These are phyloP conservation scores for Harringtonia lauricola DNA, from an alignment of 2,329 filamentous ascomycete species.

Conservation along the genomic window DNA sequence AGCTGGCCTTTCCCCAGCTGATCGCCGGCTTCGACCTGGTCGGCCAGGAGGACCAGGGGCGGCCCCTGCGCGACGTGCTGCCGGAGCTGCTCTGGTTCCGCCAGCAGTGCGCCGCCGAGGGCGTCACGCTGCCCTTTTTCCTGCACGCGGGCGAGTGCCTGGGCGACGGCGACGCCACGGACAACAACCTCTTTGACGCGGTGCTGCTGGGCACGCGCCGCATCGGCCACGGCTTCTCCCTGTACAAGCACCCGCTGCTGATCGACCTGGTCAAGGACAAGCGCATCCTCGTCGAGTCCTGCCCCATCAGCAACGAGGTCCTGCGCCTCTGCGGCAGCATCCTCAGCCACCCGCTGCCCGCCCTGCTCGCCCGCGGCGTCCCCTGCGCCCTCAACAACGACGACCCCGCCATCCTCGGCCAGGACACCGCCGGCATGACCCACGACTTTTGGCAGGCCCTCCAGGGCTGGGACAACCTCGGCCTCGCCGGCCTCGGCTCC, in stretches of 20 bases:
- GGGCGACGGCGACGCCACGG: conserved; percentile 60
- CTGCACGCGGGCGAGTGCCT: conserved; percentile 90
- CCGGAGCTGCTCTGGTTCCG: conserved; percentile 91
- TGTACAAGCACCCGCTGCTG: conserved; percentile 85
- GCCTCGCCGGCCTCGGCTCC: conserved; percentile 72
- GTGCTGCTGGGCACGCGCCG: conserved; percentile 76
- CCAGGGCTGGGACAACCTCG: conserved; percentile 86
- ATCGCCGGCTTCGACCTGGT: conserved; percentile 85
- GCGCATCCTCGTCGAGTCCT: conserved; percentile 79
- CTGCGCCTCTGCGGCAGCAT: conserved; percentile 15
- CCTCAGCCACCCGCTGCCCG: conserved; percentile 53
- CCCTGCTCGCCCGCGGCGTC: conserved; percentile 75
- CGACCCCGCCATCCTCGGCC: conserved; percentile 79
- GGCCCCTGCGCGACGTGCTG: conserved; percentile 63
- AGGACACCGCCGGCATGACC: conserved; percentile 70
- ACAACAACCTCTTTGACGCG: conserved; percentile 80
- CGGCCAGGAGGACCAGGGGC: conserved; percentile 73
- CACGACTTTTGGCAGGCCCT: conserved; percentile 93
- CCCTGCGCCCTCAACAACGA: conserved; percentile 80
- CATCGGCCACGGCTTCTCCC: conserved; percentile 79
- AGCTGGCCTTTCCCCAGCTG: conserved; percentile 65
- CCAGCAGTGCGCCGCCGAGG: conserved; percentile 67
- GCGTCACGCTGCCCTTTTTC: conserved; percentile 82
- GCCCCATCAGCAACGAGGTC: conserved; percentile 79
- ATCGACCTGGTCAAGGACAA: conserved; percentile 83